phyloP scores from a whole-genome alignment of 2,329 filamentous ascomycete genomes.

The Ceratocystis huliohia region DNA sequence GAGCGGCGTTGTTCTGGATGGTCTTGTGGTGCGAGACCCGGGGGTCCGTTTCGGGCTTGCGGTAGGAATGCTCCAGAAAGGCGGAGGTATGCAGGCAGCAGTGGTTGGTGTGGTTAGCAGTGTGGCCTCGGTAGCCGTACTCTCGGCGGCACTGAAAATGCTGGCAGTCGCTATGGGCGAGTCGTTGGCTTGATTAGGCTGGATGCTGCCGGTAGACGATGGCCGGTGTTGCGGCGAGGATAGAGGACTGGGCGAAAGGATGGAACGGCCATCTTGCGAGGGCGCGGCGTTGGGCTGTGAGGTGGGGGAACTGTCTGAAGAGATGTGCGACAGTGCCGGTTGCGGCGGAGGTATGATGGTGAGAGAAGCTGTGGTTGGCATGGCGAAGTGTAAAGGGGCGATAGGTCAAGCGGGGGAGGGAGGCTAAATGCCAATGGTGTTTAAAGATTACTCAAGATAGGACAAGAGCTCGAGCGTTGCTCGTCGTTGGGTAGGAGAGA shows the following conservation, averaged over 20 bases:
- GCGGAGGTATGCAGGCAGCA: constrained; percentile 12
- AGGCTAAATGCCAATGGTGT: too few relatives aligned
- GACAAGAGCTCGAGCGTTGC: not conserved
- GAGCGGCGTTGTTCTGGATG: not conserved
- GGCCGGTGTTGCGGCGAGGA: constrained; percentile 1
- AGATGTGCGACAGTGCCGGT: not conserved
- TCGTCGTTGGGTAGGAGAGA: not conserved
- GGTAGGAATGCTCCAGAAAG: constrained; percentile 17
- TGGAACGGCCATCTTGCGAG: not conserved
- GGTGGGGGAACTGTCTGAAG: not conserved
- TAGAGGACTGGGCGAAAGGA: not conserved
- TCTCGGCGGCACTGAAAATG: constrained; percentile 16
- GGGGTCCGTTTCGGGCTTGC: not conserved
- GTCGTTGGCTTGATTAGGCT: not conserved
- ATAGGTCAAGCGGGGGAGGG: not conserved
- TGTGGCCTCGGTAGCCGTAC: constrained; percentile 15
- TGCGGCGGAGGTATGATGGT: constrained; percentile 14
- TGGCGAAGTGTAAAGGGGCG: not conserved
- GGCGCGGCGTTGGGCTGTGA: not conserved
- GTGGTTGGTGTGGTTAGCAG: constrained; percentile 12
- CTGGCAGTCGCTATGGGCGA: constrained; percentile 11
- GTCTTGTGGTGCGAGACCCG: not conserved
- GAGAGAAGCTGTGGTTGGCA: constrained; percentile 13
- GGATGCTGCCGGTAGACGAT: constrained; percentile 7
- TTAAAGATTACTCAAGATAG: too few relatives aligned